Evolutionary conservation across 2,329 filamentous ascomycete genomes (phyloP), one percentile per base, ranked within the genome.

Genomic region (Teratosphaeria nubilosa): DNA sequence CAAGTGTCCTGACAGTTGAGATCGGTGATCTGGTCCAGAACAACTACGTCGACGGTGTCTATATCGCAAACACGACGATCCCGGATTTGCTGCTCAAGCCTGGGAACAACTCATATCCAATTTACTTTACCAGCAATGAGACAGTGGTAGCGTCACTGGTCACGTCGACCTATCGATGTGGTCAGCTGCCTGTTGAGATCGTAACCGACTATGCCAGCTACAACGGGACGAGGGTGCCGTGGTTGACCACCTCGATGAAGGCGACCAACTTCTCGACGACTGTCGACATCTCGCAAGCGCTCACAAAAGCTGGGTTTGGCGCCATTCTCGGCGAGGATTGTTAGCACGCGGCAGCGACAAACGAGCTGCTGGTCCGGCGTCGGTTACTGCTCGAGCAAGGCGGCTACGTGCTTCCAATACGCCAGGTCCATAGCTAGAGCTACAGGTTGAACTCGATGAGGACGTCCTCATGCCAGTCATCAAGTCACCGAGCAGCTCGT

Each of bases 21-120:
- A 80, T 88, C 77, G 86, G 86, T 65, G 86, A 87, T 65, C 76
- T 82, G 37, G 80, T 80, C 30, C 86, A 87, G 71, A 73, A 77
- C 70, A 83, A 83, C 67, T 81, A 75, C 65, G 76, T 85, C 56
- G 75, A 79, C 51, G 78, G 75, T 52, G 63, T 71, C 51, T 62
- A 74, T 1, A 76, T 87, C 60, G 86, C 86, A 56, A 78, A 73
- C 48, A 73, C 82, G 7, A 80, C 77, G 61, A 78, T 88, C 60
- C 74, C 82, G 62, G 76, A 86, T 72, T 73, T 88, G 51, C 62
- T 78, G 20, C 78, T 88, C 53, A 68, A 65, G 34, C 85, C 85
- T 2, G 86, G 86, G 58, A 69, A 69, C 37, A 86, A 87, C 73
- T 72, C 71, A 16, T 78, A 81, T 64, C 68, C 75, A 52, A 78